Evolutionary conservation across 1,284 basidiomycete species (phyloP), one percentile per base, ranked within the genome.

Genomic region (Apiotrichum montevideense): DNA sequence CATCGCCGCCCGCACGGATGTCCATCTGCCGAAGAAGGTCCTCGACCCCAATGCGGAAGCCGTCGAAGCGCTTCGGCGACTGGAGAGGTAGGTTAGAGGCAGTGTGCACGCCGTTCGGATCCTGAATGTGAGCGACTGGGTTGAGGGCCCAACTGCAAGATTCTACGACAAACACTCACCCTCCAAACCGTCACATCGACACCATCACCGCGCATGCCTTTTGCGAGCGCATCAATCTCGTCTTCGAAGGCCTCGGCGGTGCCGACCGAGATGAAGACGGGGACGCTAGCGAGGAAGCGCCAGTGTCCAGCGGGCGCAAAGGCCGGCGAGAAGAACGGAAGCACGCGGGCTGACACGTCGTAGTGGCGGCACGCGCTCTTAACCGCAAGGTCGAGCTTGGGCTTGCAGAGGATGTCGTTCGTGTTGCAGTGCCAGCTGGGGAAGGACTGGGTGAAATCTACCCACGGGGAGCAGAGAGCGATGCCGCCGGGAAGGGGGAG

Each of bases 401-500:
- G 33, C n/a, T 21, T 39, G 15, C 55, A 44, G 44, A 67, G 55
- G 34, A 56, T 46, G 57, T 65, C 61, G 43, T 54, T 45, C 9
- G 1, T 13, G 44, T 63, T 60, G 37, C 37, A 35, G 6, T 21
- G 1, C 44, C 52, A 56, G 13, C 52, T 56, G 10, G 63, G 53
- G 32, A 65, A 57, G 3, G 65, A 63, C 37, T 57, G 46, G 8
- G 61, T 62, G 6, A 84, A 66, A 66, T 86, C 85, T 3, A 67
- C 66, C 82, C 82, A 84, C 13, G 0, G 83, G 83, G 0, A 84
- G 41, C 80, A 70, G 6, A 83, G 77, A 14, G 85, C 67, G 9
- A 85, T 72, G 3, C 73, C 77, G 21, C 80, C 78, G 4, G 84
- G 83, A 37, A 79, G 75, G 1, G 57, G 37, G 33, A 32, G 11